A percentile compares a stretch with the other conserved stretches of the same genome.
Evolutionary conservation across 345 rosid species (phyloP).

Genomic region (Physaria fendleri): DNA sequence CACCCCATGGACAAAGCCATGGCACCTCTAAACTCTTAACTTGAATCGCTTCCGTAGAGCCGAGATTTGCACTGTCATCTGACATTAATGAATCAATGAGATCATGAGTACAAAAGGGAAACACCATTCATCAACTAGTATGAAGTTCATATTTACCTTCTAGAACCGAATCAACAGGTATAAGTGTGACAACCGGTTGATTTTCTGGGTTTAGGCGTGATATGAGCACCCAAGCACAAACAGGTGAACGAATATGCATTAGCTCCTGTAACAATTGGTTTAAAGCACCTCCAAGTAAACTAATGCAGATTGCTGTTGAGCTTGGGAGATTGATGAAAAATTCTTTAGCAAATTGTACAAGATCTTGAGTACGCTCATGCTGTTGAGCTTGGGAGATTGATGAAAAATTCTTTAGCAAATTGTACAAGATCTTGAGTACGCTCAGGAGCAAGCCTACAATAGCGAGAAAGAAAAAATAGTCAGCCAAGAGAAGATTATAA

Average conservation of each 20-base stretch:
- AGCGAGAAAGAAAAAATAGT: conserved; percentile 13
- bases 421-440: conserved; percentile 56
- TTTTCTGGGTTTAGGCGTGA: conserved; percentile 55
- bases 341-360: conserved; percentile 50
- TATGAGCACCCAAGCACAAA: conserved; percentile 65
- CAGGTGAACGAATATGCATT: conserved; percentile 41
- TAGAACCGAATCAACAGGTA: conserved; percentile 54
- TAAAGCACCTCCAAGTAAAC: conserved; percentile 56
- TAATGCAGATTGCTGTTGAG: conserved; percentile 59
- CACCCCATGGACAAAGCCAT: conserved; percentile 94
- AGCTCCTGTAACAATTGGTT: conserved; percentile 54
- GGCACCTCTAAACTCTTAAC: conserved; percentile 31
- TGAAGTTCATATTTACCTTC: conserved; percentile 52
- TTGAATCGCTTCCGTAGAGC: conserved; percentile 25
- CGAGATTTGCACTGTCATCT: conserved; percentile 36
- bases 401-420: conserved; percentile 52
- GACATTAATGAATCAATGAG: conserved; percentile 27
- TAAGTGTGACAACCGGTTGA: conserved; percentile 64
- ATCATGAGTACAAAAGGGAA: conserved; percentile 16
- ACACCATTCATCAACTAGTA: neutral
- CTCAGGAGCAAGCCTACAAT: conserved; percentile 77
- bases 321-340: conserved; percentile 61
- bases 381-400: conserved; percentile 54
- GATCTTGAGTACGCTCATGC: conserved; percentile 52
- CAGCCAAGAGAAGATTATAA: conserved; percentile 7